Evolutionary conservation across 768 basidiomycete genomes (phyloP).

Genomic region (Pulveroboletus sp.): DNA sequence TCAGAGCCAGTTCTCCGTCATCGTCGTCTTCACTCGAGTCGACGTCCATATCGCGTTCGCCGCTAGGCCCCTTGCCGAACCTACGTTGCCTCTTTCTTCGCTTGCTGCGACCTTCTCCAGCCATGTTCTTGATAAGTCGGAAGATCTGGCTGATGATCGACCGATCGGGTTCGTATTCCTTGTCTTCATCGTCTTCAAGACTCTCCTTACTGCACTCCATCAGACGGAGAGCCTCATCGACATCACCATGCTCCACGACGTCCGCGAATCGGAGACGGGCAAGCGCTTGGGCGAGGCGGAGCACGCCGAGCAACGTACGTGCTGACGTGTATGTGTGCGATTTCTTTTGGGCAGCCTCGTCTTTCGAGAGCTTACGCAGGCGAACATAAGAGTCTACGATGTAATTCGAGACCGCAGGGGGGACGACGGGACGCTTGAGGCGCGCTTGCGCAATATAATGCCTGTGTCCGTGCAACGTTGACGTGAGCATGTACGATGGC

Average conservation of each 20-base stretch:
- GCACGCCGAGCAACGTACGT: slow-evolving; percentile 89
- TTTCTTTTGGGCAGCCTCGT: slow-evolving; percentile 84
- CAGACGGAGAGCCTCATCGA: slow-evolving; percentile 92
- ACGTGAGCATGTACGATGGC: background rate
- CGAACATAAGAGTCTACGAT: slow-evolving; percentile 95
- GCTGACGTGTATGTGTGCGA: slow-evolving; percentile 94
- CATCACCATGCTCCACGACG: slow-evolving; percentile 77
- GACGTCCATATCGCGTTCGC: slow-evolving; percentile 66
- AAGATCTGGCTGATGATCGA: slow-evolving; percentile 83
- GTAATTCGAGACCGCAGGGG: slow-evolving; percentile 83
- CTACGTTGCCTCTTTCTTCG: slow-evolving; percentile 45
- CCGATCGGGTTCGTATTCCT: slow-evolving; percentile 66
- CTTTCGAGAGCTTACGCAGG: slow-evolving; percentile 87
- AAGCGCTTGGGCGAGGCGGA: slow-evolving; percentile 92
- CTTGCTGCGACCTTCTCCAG: slow-evolving; percentile 39
- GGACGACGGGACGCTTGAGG: slow-evolving; percentile 84
- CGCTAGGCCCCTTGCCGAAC: slow-evolving; percentile 64
- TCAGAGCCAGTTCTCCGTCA: slow-evolving; percentile 72
- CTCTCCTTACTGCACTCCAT: slow-evolving; percentile 98
- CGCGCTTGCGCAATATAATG: slow-evolving; percentile 95
- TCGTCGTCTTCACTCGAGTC: slow-evolving; percentile 68
- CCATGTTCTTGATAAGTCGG: slow-evolving; percentile 88
- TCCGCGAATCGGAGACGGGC: slow-evolving; percentile 87
- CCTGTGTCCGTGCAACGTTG: slow-evolving; percentile 37
- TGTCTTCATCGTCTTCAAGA: slow-evolving; percentile 74